A percentile compares a stretch with the other conserved stretches of the same genome.
These are phyloP conservation scores for Lizanozyma gosingica DNA, from an alignment of 1,139 yeast genomes.

Conservation along the genomic window DNA sequence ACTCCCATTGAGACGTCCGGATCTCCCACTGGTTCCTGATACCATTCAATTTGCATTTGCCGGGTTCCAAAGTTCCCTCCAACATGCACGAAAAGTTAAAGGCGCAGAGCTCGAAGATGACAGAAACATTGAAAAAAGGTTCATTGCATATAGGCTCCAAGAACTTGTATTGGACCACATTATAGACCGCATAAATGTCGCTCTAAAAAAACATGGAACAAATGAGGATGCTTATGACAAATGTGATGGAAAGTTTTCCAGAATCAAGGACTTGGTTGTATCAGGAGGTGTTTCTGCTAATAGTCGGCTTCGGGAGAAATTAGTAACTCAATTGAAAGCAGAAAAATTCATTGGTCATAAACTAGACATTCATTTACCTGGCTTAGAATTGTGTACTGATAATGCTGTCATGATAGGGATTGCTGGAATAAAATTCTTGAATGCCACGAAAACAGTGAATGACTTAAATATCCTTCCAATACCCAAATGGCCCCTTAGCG, in stretches of 20 bases:
- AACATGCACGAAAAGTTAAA: conserved; percentile 16
- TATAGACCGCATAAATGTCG: conserved; percentile 50
- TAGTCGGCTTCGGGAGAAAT: conserved; percentile 40
- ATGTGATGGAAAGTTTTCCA: conserved; percentile 27
- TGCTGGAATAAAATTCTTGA: conserved; percentile 87
- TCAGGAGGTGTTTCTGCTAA: conserved; percentile 97
- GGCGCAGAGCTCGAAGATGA: conserved; percentile 5
- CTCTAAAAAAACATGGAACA: conserved; percentile 30
- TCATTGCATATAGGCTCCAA: conserved; percentile 59
- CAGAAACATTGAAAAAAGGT: conserved; percentile 13
- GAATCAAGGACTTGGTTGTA: conserved; percentile 55
- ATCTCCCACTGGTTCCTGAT: conserved; percentile 21
- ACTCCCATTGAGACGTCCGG: conserved; percentile 28
- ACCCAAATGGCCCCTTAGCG: conserved; percentile 67
- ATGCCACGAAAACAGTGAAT: conserved; percentile 32
- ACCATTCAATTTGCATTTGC: conserved; percentile 63
- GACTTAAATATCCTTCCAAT: conserved; percentile 48
- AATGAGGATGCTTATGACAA: conserved; percentile 4
- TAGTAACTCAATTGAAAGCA: conserved; percentile 25
- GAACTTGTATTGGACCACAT: conserved; percentile 64
- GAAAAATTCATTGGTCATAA: conserved; percentile 4
- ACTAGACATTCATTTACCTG: conserved; percentile 52
- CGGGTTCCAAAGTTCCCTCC: conserved; percentile 56
- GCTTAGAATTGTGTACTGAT: conserved; percentile 72
- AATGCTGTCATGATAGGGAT: conserved; percentile 97